Conservation (phyloP, 106 monocot genomes). For the Iris macrosiphon region DNA sequence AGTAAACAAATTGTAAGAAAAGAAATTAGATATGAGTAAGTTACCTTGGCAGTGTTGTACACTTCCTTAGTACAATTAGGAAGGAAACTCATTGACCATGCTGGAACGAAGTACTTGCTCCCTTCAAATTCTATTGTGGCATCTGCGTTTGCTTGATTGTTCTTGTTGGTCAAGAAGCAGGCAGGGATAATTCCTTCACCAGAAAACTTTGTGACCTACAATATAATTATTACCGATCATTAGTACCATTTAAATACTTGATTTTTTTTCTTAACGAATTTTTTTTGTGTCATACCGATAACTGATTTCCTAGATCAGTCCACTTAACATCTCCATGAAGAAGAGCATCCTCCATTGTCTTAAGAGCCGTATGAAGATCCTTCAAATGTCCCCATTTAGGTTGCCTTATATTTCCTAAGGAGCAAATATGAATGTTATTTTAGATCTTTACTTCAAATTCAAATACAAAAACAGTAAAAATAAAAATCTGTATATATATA, state of each 20-base stretch:
- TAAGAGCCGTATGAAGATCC: conserved; percentile 32
- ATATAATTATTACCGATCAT: too few relatives aligned
- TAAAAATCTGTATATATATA: too few relatives aligned
- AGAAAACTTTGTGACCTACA: conserved; percentile 45
- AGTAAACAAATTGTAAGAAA: too few relatives aligned
- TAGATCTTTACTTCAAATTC: too few relatives aligned
- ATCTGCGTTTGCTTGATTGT: conserved; percentile 18
- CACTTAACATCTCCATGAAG: conserved; percentile 30
- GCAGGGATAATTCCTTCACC: conserved; percentile 17
- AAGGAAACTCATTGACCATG: conserved; percentile 65
- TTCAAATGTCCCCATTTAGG: conserved; percentile 33
- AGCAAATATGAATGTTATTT: too few relatives aligned
- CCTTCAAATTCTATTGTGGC: conserved; percentile 32
- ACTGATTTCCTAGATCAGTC: conserved; percentile 16
- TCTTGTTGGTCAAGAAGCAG: conserved; percentile 57
- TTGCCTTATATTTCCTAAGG: conserved; percentile 48
- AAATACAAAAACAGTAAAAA: too few relatives aligned
- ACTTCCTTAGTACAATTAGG: conserved; percentile 63
- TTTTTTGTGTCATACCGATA: conserved; percentile 20
- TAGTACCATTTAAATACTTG: too few relatives aligned
- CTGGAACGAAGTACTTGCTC: conserved; percentile 38
- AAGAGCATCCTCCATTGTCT: conserved; percentile 33
- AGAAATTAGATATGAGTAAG: neutral
- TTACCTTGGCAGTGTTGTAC: conserved; percentile 76
- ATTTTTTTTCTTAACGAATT: too few relatives aligned